Base-by-base conservation (phyloP, 1,139 yeast species). In the Geotrichum fermentans region DNA sequence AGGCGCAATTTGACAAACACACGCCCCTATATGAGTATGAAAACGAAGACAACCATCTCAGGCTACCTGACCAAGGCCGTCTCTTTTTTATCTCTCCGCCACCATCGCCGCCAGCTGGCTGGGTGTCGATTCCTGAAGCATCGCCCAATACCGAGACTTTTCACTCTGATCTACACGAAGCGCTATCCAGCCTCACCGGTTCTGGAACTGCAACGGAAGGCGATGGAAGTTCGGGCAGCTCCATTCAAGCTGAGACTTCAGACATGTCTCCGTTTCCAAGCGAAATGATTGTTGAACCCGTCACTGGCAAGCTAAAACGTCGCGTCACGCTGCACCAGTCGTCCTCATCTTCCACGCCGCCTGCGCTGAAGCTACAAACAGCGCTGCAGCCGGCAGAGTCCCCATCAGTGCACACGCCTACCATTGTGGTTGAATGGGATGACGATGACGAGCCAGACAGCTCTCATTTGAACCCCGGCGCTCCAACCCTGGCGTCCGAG, bases 61-160 rank as follows among this genome's bases (percentile, higher is more conserved):
- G 62, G 46, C 63, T 70, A 28, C 75, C 75, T 1, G 72, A 66
- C 47, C 58, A 64, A 17, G 75, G 73, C 18, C 59, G 61, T 42
- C 60, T 70, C 44, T 64, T 70, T 61, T 61, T 72, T 48, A 69
- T 72, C 38, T 66, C 72, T 14, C 75, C 75, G 1, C 75, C 75
- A 7, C 71, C 73, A 4, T 65, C 71, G 33, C 75, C 75, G 1
- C 75, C 75, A 0, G 66, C 60, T 4, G 74, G 68, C 24, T 72
- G 75, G 75, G 62, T 57, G 37, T 57, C 64, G 7, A 40, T 52
- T 22, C 52, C 52, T 11, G 75, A 72, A 52, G 69, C 61, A n/a
- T 66, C 65, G 26, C 75, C 75, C 13, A 49, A 51, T 18, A 48
- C 48, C 6, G 52, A 48, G 17, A 37, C 50, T 14, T 51, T 51